Percentiles rank a stretch among this genome's conserved stretches.
phyloP scores from a whole-genome alignment of 805 yeast genomes.

The Starmerella apicola region DNA sequence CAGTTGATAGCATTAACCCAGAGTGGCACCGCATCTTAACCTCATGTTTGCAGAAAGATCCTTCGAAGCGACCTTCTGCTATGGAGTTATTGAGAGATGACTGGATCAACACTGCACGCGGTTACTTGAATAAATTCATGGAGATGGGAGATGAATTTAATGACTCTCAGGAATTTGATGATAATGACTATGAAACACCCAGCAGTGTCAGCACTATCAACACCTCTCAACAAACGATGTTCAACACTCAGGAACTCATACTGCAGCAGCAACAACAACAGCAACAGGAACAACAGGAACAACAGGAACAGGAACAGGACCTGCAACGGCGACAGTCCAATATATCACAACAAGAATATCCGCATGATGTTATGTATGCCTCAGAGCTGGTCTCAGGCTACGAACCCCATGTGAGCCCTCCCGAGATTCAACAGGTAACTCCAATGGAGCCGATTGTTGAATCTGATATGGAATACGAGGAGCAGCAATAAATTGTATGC shows the following conservation, averaged over 20 bases:
- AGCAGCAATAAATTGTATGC: background rate
- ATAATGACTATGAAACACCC: too few relatives aligned
- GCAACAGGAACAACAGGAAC: too few relatives aligned
- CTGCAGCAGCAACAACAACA: too few relatives aligned
- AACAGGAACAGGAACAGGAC: too few relatives aligned
- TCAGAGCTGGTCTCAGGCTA: background rate
- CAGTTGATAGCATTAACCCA: constrained; percentile 60
- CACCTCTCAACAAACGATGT: background rate
- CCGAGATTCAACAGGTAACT: background rate
- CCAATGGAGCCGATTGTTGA: constrained; percentile 2
- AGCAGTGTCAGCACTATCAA: background rate
- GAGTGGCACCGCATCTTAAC: constrained; percentile 61
- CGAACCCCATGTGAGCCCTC: background rate
- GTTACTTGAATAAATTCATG: constrained; percentile 6
- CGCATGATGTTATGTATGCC: background rate
- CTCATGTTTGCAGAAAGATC: constrained; percentile 71
- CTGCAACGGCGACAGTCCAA: too few relatives aligned
- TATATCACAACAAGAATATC: background rate
- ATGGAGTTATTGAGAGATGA: constrained; percentile 52
- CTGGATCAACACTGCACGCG: constrained; percentile 21
- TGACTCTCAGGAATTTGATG: background rate
- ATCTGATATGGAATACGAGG: constrained; percentile 1
- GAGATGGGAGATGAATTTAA: background rate
- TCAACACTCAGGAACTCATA: background rate
- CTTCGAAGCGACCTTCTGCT: constrained; percentile 68